A percentile compares a stretch with the other conserved stretches of the same genome.
These are phyloP conservation scores for Syncephalastrum racemosum DNA, from an alignment of 371 early-diverging fungal genomes.

Conservation along the genomic window DNA sequence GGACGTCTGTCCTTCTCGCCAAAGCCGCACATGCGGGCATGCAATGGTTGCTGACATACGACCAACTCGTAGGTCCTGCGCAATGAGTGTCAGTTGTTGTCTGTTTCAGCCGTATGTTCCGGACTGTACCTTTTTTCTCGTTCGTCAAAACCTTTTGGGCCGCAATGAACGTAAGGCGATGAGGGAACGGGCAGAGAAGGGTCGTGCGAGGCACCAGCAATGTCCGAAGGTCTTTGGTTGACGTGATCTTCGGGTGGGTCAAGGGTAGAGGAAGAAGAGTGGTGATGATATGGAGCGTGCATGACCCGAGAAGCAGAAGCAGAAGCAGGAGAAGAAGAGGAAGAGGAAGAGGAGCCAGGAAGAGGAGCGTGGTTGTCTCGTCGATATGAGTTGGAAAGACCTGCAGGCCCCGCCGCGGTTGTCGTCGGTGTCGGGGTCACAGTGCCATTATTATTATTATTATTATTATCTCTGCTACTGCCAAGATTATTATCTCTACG, in stretches of 20 bases:
- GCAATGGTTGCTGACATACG: conserved; percentile 76
- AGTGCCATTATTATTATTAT: too few species aligned
- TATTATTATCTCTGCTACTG: background rate
- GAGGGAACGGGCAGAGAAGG: too few species aligned
- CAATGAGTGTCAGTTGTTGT: background rate
- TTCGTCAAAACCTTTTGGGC: conserved; percentile 23
- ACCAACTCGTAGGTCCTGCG: conserved; percentile 52
- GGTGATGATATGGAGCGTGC: conserved; percentile 1
- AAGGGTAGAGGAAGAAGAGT: background rate
- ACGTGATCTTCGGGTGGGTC: too few species aligned
- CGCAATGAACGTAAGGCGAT: conserved; percentile 1
- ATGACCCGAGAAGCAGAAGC: too few species aligned
- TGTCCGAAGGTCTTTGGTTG: too few species aligned
- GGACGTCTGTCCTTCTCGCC: conserved; percentile 78
- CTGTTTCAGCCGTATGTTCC: background rate
- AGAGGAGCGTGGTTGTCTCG: too few species aligned
- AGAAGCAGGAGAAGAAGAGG: too few species aligned
- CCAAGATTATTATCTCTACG: background rate
- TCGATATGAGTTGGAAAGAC: background rate
- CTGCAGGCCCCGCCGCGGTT: conserved; percentile 6
- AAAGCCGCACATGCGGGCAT: conserved; percentile 84
- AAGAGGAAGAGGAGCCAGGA: too few species aligned
- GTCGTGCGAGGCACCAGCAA: too few species aligned
- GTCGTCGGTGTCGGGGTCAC: conserved; percentile 2
- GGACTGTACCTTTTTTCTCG: conserved; percentile 22